Evolutionary conservation across 1,284 basidiomycete genomes (phyloP).

Genomic region (Pseudozyma hubeiensis): DNA sequence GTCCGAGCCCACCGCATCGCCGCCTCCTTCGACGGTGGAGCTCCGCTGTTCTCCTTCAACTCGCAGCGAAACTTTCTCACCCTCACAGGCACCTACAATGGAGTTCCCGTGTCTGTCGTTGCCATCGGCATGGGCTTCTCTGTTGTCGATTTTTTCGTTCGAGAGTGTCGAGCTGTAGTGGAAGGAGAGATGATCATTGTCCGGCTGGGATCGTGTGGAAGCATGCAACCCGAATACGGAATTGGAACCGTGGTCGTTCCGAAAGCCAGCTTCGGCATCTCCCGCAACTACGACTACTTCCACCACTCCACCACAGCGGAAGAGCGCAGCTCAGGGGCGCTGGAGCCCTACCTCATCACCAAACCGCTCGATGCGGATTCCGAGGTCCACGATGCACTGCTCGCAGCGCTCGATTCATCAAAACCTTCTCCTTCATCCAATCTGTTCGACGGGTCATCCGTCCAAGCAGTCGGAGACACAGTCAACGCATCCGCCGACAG

Average conservation of each 20-base stretch:
- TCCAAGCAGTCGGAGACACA: slow-evolving; percentile 45
- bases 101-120: slow-evolving; percentile 78
- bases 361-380: slow-evolving; percentile 76
- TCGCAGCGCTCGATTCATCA: slow-evolving; percentile 37
- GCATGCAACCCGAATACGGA: slow-evolving; percentile 75
- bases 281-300: slow-evolving; percentile 79
- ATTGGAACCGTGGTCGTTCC: slow-evolving; percentile 82
- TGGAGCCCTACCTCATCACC: slow-evolving; percentile 77
- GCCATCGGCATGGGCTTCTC: slow-evolving; percentile 82
- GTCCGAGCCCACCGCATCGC: slow-evolving; percentile 77
- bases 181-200: slow-evolving; percentile 79
- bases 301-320: slow-evolving; percentile 39
- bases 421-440: slow-evolving; percentile 7
- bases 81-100: slow-evolving; percentile 80
- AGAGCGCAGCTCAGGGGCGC: slow-evolving; percentile 26
- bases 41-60: slow-evolving; percentile 73
- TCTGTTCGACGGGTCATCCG: slow-evolving; percentile 28
- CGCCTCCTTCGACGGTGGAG: slow-evolving; percentile 74
- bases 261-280: slow-evolving; percentile 76
- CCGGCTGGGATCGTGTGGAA: slow-evolving; percentile 74
- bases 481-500: slow-evolving; percentile 67
- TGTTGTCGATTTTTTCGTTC: slow-evolving; percentile 79
- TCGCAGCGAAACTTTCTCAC: slow-evolving; percentile 84
- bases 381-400: slow-evolving; percentile 71
- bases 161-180: slow-evolving; percentile 82